Conservation (phyloP, 495 filamentous ascomycete species). For the Hypoxylon subgilvum region DNA sequence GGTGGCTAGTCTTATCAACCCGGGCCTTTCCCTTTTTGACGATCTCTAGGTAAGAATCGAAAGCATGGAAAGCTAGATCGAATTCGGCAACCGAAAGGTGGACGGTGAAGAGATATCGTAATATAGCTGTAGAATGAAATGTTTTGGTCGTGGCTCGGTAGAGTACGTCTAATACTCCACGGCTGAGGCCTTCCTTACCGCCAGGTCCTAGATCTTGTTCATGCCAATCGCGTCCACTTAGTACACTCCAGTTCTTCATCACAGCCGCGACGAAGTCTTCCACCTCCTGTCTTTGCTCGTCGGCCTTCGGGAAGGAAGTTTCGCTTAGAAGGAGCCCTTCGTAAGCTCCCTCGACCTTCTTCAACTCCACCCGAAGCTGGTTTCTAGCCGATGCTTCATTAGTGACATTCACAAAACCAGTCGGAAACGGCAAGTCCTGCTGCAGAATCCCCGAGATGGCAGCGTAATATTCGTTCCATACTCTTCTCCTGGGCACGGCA, state of each 20-base stretch:
- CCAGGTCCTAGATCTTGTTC: conserved; percentile 80
- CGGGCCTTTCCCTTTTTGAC: conserved; percentile 79
- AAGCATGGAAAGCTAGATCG: conserved; percentile 80
- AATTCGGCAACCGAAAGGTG: conserved; percentile 88
- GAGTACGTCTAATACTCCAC: conserved; percentile 78
- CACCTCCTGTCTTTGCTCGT: conserved; percentile 72
- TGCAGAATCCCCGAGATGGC: conserved; percentile 71
- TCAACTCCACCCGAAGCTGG: conserved; percentile 73
- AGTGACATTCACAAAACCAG: conserved; percentile 47
- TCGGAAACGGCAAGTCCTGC: conserved; percentile 56
- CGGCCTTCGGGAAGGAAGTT: conserved; percentile 81
- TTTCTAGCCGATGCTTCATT: conserved; percentile 60
- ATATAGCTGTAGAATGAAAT: conserved; percentile 86
- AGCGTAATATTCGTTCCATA: conserved; percentile 84
- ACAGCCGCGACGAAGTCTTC: conserved; percentile 81
- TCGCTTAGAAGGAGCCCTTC: conserved; percentile 75
- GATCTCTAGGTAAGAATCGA: conserved; percentile 88
- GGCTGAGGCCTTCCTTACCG: conserved; percentile 72
- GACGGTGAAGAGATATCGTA: conserved; percentile 86
- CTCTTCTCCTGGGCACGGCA: conserved; percentile 58
- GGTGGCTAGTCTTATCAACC: conserved; percentile 74
- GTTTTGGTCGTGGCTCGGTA: conserved; percentile 89
- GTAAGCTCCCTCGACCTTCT: conserved; percentile 74
- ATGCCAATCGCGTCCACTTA: conserved; percentile 76
- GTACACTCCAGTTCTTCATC: conserved; percentile 80